Conservation (phyloP, 2,329 filamentous ascomycete genomes). For the Phaeosphaeriaceae sp. region DNA sequence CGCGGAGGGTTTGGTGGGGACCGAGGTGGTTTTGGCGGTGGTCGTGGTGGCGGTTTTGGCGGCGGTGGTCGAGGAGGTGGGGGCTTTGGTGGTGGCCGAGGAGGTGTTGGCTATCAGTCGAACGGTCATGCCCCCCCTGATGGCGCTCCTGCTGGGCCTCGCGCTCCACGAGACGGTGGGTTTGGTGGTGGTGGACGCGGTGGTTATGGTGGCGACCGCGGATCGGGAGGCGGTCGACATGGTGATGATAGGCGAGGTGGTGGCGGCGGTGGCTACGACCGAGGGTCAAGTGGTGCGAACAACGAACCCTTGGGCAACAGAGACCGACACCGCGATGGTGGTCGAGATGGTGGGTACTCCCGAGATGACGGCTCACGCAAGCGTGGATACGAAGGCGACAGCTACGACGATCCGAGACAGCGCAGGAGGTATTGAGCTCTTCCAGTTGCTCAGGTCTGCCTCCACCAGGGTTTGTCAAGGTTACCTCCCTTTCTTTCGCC, state of each 20-base stretch:
- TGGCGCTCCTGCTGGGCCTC: conserved; percentile 57
- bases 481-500: conserved; percentile 43
- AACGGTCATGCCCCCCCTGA: conserved; percentile 54
- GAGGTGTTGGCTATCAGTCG: conserved; percentile 53
- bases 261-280: conserved; percentile 30
- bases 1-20: conserved; percentile 58
- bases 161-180: conserved; percentile 50
- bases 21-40: conserved; percentile 44
- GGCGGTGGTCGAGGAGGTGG: conserved; percentile 51
- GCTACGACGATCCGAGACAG: conserved; percentile 75
- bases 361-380: conserved; percentile 52
- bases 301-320: conserved; percentile 77
- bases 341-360: conserved; percentile 30
- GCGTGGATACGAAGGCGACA: conserved; percentile 69
- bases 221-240: conserved; percentile 27
- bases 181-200: conserved; percentile 47
- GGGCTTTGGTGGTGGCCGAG: conserved; percentile 49
- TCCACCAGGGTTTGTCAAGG: conserved; percentile 48
- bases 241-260: conserved; percentile 19
- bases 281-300: conserved; percentile 73
- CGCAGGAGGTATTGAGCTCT: conserved; percentile 63
- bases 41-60: conserved; percentile 55
- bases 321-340: conserved; percentile 53
- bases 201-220: conserved; percentile 30
- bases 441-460: conserved; percentile 22